Evolutionary conservation across 352 stramenopile genomes (phyloP), one percentile per base, ranked within the genome.

Genomic region (Globisporangium spinosum): DNA sequence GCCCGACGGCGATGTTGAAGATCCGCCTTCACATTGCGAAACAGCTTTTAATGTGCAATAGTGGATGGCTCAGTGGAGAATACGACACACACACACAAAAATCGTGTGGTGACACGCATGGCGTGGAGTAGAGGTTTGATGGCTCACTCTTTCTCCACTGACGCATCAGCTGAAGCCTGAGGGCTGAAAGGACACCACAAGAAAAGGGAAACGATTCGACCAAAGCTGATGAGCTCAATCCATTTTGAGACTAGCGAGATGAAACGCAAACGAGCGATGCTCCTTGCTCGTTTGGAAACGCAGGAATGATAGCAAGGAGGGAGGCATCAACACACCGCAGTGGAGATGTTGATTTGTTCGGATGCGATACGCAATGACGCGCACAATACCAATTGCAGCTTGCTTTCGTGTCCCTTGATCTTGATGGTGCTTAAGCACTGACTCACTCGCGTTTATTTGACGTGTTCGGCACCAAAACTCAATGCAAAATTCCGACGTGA

Each of bases 31-130:
- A 5, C 43, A 65, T 65, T 65, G 60, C 60, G 60, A 65, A 65
- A 65, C 60, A 65, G 27, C 45, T 58, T 17, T 15, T 25, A 40
- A 59, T 59, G 54, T 27, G 54, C 55, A 61, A 59, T 43, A 17
- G 17, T 54, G 20, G 47, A 20, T 54, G 20, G n/a, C 47, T 60
- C 29, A 29, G 12, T 27, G 45, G 55, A 60, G 15, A 60, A n/a
- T n/a, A n/a, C 23, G 6, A 58, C 29, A 15, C 23, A 25, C 57
- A 53, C 20, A n/a, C 32, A n/a, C 27, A 65, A 64, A 58, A 43
- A 58, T 65, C 43, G 40, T 57, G 38, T 38, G 38, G 58, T 56
- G 38, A 65, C 60, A 65, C 60, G 60, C 60, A 65, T 43, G 60
- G 27, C 60, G 60, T 65, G 60, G 60, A 65, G 20, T 40, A 20